phyloP scores from a whole-genome alignment of 768 basidiomycete genomes.

The Leccinum uliginosum region DNA sequence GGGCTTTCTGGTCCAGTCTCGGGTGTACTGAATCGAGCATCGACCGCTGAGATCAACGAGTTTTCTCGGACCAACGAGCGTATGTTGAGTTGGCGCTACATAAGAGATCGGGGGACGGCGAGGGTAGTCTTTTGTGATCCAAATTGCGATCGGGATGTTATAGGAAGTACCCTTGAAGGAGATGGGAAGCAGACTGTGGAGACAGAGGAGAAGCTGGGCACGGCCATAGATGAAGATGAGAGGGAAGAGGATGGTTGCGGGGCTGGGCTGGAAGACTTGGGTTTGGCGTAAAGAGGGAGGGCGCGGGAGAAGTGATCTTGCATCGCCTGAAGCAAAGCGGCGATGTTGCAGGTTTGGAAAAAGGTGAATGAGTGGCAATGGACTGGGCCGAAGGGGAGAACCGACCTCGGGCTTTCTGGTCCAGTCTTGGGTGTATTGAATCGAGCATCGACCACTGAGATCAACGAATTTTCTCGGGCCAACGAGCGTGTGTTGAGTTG shows the following conservation, averaged over 20 bases:
- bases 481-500: conserved; percentile 87
- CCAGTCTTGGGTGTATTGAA: conserved; percentile 77
- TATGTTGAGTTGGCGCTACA: conserved; percentile 87
- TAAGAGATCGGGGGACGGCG: conserved; percentile 77
- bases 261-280: conserved; percentile 35
- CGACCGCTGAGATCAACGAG: conserved; percentile 79
- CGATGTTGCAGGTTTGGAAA: conserved; percentile 57
- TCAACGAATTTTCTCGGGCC: conserved; percentile 73
- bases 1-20: conserved; percentile 75
- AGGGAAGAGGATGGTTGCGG: conserved; percentile 18
- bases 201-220: conserved; percentile 82
- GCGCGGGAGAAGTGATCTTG: conserved; percentile 77
- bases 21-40: conserved; percentile 64
- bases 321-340: conserved; percentile 69
- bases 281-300: conserved; percentile 89
- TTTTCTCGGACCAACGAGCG: conserved; percentile 77
- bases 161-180: conserved; percentile 70
- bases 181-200: conserved; percentile 91
- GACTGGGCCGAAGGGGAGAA: conserved; percentile 7
- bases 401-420: conserved; percentile 64
- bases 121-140: conserved; percentile 86
- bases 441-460: conserved; percentile 67
- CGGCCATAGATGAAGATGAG: conserved; percentile 35
- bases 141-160: conserved; percentile 90
- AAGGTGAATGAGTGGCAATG: background rate